Base-by-base conservation (phyloP, 352 stramenopile genomes). In the Paralagenidium karlingii region DNA sequence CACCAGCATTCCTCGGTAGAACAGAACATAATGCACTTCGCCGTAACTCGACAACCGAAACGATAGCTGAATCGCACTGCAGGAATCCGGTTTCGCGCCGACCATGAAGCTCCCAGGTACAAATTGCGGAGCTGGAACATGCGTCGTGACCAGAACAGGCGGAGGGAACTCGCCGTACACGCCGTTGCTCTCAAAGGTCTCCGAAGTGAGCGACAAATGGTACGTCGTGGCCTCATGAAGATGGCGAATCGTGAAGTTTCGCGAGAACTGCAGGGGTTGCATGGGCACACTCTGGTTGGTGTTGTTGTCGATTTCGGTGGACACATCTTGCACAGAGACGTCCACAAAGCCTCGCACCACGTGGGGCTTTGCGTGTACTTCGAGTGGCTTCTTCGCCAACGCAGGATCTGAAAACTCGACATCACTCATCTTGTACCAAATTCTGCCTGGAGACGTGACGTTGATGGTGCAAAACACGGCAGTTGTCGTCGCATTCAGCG, bases 401-500 rank as follows among this genome's bases (percentile, higher is more conserved):
- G n/a, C n/a, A n/a, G n/a, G 77, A 25, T 88, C 77, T 0, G 73
- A 63, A 44, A 86, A 85, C 34, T 88, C 77, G 2, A 77, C 56
- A 22, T 90, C 69, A 8, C 58, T 83, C 16, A 87, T 32, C 16
- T 79, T 75, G 43, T 85, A 88, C 43, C 86, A 71, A 8, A 90
- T 40, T 13, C 73, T 52, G 0, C 74, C 77, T 5, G 77, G 70
- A 1, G 64, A 43, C 13, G 77, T 80, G 10, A 86, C 29, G 38
- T 90, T 90, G 10, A 58, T 60, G 5, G 58, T 65, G 15, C 85
- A 44, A 1, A 76, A 36, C 4, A 85, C 60, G 16, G 56, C 67
- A 40, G 87, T 62, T 0, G 55, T 83, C 18, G 50, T 67, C 11
- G 62, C 58, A 6, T 54, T 39, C 0, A 53, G 40, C 5, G 77